Conservation (phyloP, 1,284 basidiomycete genomes). For the Cryptococcus hybrid region DNA sequence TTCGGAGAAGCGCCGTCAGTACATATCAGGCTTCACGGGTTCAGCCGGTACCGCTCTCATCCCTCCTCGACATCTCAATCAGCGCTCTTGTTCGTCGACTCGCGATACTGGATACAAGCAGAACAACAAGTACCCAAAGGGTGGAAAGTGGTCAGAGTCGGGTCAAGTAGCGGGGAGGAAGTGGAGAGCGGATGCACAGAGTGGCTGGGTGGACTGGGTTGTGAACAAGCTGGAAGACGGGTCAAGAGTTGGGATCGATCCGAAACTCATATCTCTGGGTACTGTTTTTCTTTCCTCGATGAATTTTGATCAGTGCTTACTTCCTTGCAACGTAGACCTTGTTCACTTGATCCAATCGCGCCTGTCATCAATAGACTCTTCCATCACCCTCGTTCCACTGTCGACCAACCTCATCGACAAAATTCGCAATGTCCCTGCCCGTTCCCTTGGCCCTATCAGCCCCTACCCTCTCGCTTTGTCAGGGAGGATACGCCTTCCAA, state of each 20-base stretch:
- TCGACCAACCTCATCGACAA: slow-evolving; percentile 77
- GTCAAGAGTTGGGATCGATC: slow-evolving; percentile 77
- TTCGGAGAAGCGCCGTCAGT: slow-evolving; percentile 77
- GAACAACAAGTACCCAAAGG: slow-evolving; percentile 68
- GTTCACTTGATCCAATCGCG: slow-evolving; percentile 22
- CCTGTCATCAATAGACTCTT: slow-evolving; percentile 55
- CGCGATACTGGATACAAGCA: slow-evolving; percentile 87
- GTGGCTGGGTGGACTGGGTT: slow-evolving; percentile 77
- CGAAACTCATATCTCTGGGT: slow-evolving; percentile 74
- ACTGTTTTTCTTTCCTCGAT: slow-evolving; percentile 4
- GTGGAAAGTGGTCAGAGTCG: slow-evolving; percentile 73
- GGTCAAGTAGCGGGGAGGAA: slow-evolving; percentile 54
- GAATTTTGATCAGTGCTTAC: neutral
- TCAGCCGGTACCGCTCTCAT: slow-evolving; percentile 81
- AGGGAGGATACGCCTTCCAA: slow-evolving; percentile 53
- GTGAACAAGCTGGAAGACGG: slow-evolving; percentile 58
- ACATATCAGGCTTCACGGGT: slow-evolving; percentile 84
- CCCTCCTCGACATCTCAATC: slow-evolving; percentile 58
- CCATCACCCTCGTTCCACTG: slow-evolving; percentile 60
- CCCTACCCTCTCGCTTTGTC: slow-evolving; percentile 72
- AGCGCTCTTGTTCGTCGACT: slow-evolving; percentile 69
- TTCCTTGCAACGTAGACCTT: slow-evolving; percentile 6
- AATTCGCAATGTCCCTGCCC: slow-evolving; percentile 68
- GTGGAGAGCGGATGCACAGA: slow-evolving; percentile 50
- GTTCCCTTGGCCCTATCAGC: slow-evolving; percentile 68